Conservation (phyloP, 2,329 filamentous ascomycete genomes). For the Nemania abortiva region DNA sequence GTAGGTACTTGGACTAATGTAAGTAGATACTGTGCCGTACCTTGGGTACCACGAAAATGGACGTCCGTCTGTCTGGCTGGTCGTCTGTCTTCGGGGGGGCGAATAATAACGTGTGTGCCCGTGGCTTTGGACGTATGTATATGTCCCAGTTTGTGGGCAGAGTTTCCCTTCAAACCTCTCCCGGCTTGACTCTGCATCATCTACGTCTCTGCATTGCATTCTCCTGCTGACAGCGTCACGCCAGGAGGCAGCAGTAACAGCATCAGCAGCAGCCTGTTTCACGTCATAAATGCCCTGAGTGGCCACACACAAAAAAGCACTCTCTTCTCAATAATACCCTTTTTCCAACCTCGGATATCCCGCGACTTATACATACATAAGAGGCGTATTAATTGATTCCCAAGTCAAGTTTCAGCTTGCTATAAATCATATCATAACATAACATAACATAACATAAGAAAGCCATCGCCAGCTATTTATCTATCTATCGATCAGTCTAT, state of each 20-base stretch:
- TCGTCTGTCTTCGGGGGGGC: constrained; percentile 1
- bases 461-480: no score
- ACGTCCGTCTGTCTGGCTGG: not conserved
- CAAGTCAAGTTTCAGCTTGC: not conserved
- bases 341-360: constrained; percentile 3
- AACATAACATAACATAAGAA: not conserved
- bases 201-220: constrained; percentile 14
- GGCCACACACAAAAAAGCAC: constrained; percentile 7
- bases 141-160: no score
- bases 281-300: constrained; percentile 19
- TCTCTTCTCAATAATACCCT: not conserved
- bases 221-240: constrained; percentile 28
- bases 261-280: constrained; percentile 27
- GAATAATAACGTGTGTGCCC: constrained; percentile 8
- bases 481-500: no score
- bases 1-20: not conserved
- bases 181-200: not conserved
- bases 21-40: not conserved
- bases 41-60: constrained; percentile 16
- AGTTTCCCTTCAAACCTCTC: no score
- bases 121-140: not conserved
- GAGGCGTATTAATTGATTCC: not conserved
- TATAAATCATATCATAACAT: not conserved
- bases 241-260: not conserved
- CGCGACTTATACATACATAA: not conserved